Conservation (phyloP, 257 asterid genomes). For the Pogostemon cablin region DNA sequence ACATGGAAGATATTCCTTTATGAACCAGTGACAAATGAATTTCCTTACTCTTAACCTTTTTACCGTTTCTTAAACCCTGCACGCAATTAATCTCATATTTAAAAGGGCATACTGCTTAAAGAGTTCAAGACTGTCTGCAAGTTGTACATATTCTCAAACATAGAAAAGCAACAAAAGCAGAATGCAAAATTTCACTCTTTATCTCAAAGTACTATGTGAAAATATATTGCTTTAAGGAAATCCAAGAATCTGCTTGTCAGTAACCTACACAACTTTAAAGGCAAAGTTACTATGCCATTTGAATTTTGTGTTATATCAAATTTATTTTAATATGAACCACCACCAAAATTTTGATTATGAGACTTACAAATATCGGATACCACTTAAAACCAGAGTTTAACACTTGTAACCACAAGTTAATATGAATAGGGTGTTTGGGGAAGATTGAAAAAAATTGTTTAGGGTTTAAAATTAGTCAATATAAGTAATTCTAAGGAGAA, state of each 20-base stretch:
- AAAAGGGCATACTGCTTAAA: background rate
- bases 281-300: background rate
- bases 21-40: background rate
- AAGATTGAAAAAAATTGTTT: background rate
- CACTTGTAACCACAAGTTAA: background rate
- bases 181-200: background rate
- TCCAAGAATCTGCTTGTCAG: conserved; percentile 5
- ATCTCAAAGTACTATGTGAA: background rate
- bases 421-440: conserved; percentile 2
- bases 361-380: background rate
- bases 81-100: background rate
- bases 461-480: background rate
- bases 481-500: conserved; percentile 1
- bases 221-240: background rate
- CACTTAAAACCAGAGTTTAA: background rate
- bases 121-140: conserved; percentile 14
- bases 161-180: background rate
- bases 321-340: background rate
- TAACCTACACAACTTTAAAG: background rate
- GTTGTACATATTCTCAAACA: background rate
- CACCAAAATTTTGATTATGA: background rate
- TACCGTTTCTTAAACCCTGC: background rate
- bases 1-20: background rate
- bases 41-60: background rate
- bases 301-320: background rate